These are phyloP conservation scores for Prunus campanulata DNA, from an alignment of 306 rosid species.

Conservation along the genomic window DNA sequence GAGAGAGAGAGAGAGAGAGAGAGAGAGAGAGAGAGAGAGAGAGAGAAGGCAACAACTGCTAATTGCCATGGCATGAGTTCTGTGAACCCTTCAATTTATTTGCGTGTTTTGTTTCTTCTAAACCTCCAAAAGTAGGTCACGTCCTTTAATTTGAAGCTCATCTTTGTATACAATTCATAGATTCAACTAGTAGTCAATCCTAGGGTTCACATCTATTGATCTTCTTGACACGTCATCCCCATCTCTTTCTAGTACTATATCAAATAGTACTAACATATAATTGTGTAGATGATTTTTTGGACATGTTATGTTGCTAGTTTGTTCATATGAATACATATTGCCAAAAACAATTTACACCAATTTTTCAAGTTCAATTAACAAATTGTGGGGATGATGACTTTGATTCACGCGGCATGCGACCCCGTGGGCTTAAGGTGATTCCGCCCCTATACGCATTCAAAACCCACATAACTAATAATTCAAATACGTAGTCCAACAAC, in stretches of 20 bases:
- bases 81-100: not conserved
- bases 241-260: not conserved
- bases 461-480: not conserved
- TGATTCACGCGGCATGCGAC: too few relatives aligned
- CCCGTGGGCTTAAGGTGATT: too few relatives aligned
- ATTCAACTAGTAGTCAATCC: not conserved
- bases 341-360: too few relatives aligned
- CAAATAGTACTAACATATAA: too few relatives aligned
- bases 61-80: not conserved
- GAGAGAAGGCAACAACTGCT: not conserved
- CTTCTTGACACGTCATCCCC: not conserved
- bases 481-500: not conserved
- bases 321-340: too few relatives aligned
- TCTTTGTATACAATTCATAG: too few relatives aligned
- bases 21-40: not conserved
- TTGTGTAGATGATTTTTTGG: too few relatives aligned
- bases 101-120: not conserved
- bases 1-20: not conserved
- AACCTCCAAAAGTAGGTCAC: slow-evolving; percentile 28
- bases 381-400: too few relatives aligned
- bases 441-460: too few relatives aligned
- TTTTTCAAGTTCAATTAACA: too few relatives aligned
- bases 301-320: too few relatives aligned
- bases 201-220: not conserved
- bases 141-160: slow-evolving; percentile 7